Evolutionary conservation across 164 flowering plant species (phyloP), one percentile per base, ranked within the genome.

Genomic region (Berberis vulgaris): DNA sequence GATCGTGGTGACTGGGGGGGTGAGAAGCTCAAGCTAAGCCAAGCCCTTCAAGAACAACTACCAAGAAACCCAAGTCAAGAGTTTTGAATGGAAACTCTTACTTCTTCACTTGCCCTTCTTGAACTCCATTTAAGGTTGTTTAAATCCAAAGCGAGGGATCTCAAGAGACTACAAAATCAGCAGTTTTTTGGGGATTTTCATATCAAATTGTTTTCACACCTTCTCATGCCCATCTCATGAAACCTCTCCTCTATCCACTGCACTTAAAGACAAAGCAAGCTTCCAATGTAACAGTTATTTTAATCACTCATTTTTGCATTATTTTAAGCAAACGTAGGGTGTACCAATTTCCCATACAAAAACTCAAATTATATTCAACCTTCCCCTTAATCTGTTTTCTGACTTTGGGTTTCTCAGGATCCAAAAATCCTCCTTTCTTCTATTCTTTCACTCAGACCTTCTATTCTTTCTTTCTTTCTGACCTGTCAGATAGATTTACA

Each of bases 351-450:
- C 80, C 87, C 78, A 84, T 55, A 64, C 79, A 72, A 61, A 72
- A 71, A 69, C 72, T 66, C 72, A 64, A 78, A 73, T 26, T 65
- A 45, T 73, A 76, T 76, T 70, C 63, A 75, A 63, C 71, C 58
- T 66, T 63, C 71, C 60, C 41, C 53, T 56, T 42, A 61, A 63
- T 59, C 60, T 62, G 49, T 54, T 54, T 59, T 65, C n/a, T 5
- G 43, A 46, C 63, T 39, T 47, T 49, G 58, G 65, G 68, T 61
- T 69, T 60, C 83, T 81, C 82, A 77, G 78, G 87, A 82, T 86
- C 86, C 85, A 69, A 82, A 81, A 79, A 75, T 77, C 65, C 85
- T 65, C 77, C 74, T 83, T 83, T 86, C 82, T 83, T 26, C 26
- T 26, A 26, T 26, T 26, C 26, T 26, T 26, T 26, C 26, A 26